Conservation (phyloP, 2,329 filamentous ascomycete species). For the Monosporascus sp. region DNA sequence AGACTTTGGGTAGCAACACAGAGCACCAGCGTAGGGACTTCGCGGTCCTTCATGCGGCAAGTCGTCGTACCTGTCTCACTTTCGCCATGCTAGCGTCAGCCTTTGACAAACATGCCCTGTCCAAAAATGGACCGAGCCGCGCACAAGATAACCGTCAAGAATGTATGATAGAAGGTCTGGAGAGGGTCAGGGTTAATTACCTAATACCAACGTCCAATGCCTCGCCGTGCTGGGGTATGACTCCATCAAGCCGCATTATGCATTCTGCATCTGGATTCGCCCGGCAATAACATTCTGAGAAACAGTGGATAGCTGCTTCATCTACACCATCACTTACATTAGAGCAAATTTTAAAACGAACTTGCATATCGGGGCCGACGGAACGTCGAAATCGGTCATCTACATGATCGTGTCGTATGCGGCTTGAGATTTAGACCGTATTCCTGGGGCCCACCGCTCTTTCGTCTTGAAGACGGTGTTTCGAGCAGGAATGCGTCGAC, state of each 20-base stretch:
- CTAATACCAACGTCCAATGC: not conserved
- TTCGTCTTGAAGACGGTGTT: not conserved
- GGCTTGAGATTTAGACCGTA: not conserved
- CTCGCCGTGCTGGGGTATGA: not conserved
- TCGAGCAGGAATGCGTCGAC: not conserved
- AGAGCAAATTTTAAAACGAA: not conserved
- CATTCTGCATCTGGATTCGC: not conserved
- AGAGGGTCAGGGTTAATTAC: not conserved
- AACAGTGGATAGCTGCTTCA: not conserved
- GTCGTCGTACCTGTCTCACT: slow-evolving; percentile 12
- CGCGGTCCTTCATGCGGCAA: slow-evolving; percentile 7
- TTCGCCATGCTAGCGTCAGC: slow-evolving; percentile 11
- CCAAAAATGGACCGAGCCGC: slow-evolving; percentile 1
- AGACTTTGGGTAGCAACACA: slow-evolving; percentile 26
- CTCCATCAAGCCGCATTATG: not conserved
- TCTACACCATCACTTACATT: not conserved
- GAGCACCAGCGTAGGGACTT: slow-evolving; percentile 9
- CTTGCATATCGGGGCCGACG: not conserved
- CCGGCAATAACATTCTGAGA: not conserved
- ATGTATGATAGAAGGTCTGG: not conserved
- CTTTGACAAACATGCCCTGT: slow-evolving; percentile 9
- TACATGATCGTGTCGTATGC: not conserved
- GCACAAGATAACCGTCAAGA: not conserved
- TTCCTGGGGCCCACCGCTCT: not conserved
- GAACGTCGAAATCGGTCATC: not conserved